Evolutionary conservation across 2,329 filamentous ascomycete genomes (phyloP).

Genomic region (Seiridium unicorne): DNA sequence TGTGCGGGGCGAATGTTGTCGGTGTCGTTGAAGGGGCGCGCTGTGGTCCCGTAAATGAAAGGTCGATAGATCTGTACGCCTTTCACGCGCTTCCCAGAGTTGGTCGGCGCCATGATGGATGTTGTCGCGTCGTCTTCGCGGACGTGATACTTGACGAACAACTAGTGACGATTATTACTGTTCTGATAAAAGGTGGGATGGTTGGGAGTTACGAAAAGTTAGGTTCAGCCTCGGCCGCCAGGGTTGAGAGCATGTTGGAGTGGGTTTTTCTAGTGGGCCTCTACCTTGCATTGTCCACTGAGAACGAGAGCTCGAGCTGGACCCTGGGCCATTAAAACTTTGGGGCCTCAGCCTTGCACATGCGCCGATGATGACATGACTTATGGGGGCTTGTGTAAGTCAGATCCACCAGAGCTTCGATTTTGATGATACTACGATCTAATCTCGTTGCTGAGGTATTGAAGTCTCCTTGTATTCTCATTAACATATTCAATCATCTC

Average conservation of each 20-base stretch:
- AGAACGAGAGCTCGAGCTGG: no score
- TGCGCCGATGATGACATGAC: slow-evolving; percentile 23
- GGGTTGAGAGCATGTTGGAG: background rate
- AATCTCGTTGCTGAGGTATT: background rate
- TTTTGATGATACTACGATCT: background rate
- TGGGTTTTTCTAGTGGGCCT: background rate
- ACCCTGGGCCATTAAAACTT: background rate
- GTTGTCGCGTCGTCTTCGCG: slow-evolving; percentile 1
- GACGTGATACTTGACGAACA: slow-evolving; percentile 7
- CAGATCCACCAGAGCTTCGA: background rate
- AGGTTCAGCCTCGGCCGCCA: slow-evolving; percentile 12
- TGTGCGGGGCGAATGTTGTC: slow-evolving; percentile 75
- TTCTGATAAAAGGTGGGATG: background rate
- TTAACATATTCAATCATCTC: background rate
- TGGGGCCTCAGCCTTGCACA: slow-evolving; percentile 17
- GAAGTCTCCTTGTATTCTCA: background rate
- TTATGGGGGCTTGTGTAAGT: slow-evolving; percentile 5
- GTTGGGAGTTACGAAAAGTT: background rate
- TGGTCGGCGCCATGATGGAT: slow-evolving; percentile 55
- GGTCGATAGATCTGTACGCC: slow-evolving; percentile 63
- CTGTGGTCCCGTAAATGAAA: slow-evolving; percentile 77
- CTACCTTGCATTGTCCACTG: background rate
- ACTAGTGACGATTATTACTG: background rate
- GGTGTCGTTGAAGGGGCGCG: slow-evolving; percentile 72
- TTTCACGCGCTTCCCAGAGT: slow-evolving; percentile 63